Conservation (phyloP, 495 filamentous ascomycete species). For the Podospora appendiculata region DNA sequence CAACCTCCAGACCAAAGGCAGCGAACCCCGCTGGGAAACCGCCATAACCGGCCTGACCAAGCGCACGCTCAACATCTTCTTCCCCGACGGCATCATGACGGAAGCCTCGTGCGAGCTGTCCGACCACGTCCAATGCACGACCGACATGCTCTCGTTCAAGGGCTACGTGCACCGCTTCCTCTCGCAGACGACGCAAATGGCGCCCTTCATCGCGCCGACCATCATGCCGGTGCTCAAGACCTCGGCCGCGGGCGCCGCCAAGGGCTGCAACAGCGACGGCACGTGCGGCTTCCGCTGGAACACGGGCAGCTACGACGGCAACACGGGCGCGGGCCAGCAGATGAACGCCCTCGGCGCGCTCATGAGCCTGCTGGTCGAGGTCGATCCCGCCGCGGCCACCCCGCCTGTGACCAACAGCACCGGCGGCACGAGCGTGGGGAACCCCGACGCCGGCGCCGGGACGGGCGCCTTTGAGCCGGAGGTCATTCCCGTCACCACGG, state of each 20-base stretch:
- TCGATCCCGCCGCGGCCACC: constrained; percentile 3
- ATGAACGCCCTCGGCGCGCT: constrained; percentile 61
- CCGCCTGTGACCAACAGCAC: constrained; percentile 9
- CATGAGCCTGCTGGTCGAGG: constrained; percentile 37
- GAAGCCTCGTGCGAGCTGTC: constrained; percentile 58
- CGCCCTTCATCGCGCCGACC: constrained; percentile 50
- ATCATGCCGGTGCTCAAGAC: constrained; percentile 58
- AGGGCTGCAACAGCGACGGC: constrained; percentile 53
- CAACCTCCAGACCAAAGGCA: constrained; percentile 20
- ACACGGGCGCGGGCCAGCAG: constrained; percentile 55
- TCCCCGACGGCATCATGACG: constrained; percentile 35
- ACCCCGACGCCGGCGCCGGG: constrained; percentile 5
- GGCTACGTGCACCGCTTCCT: constrained; percentile 69
- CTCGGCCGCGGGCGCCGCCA: constrained; percentile 58
- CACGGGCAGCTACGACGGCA: constrained; percentile 45
- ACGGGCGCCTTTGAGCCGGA: constrained; percentile 6
- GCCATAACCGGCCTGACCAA: constrained; percentile 51
- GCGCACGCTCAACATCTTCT: constrained; percentile 49
- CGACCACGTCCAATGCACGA: constrained; percentile 43
- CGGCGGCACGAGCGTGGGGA: constrained; percentile 15
- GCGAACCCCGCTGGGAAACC: constrained; percentile 42
- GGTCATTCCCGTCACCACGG: constrained; percentile 25
- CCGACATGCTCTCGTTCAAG: constrained; percentile 71
- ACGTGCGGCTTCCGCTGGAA: constrained; percentile 51
- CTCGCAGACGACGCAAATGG: constrained; percentile 55